These are phyloP conservation scores for Xylariaceae sp. DNA, from an alignment of 2,329 filamentous ascomycete species.

Conservation along the genomic window DNA sequence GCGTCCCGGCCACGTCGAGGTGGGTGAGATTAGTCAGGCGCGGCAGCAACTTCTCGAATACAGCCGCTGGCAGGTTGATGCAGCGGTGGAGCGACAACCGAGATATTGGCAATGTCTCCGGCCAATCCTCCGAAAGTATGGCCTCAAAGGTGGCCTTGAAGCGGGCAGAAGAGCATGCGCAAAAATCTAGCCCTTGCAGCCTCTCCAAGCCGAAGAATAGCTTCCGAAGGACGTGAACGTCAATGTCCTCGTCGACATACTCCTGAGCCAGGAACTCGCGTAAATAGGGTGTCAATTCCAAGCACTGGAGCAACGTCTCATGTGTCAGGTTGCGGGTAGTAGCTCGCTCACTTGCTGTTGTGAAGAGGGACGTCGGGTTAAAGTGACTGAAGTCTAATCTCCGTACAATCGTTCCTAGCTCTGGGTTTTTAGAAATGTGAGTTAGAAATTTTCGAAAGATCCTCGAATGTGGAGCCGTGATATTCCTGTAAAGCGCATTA, in stretches of 20 bases:
- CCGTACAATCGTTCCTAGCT: slow-evolving; percentile 76
- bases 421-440: slow-evolving; percentile 70
- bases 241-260: slow-evolving; percentile 78
- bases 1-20: slow-evolving; percentile 79
- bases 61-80: slow-evolving; percentile 68
- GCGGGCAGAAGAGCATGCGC: slow-evolving; percentile 71
- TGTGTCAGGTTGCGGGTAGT: slow-evolving; percentile 79
- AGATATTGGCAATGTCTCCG: slow-evolving; percentile 64
- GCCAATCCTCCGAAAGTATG: slow-evolving; percentile 59
- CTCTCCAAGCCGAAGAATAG: slow-evolving; percentile 71
- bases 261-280: slow-evolving; percentile 83
- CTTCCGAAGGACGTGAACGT: slow-evolving; percentile 71
- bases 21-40: slow-evolving; percentile 74
- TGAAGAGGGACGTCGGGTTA: slow-evolving; percentile 78
- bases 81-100: slow-evolving; percentile 82
- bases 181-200: slow-evolving; percentile 76
- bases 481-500: slow-evolving; percentile 76
- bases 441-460: slow-evolving; percentile 83
- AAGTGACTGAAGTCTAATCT: slow-evolving; percentile 87
- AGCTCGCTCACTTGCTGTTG: slow-evolving; percentile 75
- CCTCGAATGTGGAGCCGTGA: slow-evolving; percentile 82
- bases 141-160: slow-evolving; percentile 72
- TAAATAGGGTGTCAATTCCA: slow-evolving; percentile 74
- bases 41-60: slow-evolving; percentile 75
- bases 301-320: slow-evolving; percentile 73